Conservation (phyloP, 768 basidiomycete genomes). For the Leccinum disarticulatum region DNA sequence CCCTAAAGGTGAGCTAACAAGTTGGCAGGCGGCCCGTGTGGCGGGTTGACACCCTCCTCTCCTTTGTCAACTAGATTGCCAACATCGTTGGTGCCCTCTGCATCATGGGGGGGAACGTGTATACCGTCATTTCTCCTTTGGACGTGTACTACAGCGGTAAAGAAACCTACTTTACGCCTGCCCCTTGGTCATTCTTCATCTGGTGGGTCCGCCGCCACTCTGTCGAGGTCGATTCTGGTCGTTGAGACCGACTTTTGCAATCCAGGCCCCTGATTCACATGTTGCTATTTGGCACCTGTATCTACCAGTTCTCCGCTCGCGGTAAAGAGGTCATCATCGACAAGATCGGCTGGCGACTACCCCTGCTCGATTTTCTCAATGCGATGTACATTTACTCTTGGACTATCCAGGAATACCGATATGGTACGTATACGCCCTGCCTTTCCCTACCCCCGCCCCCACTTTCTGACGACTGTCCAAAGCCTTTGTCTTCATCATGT, state of each 20-base stretch:
- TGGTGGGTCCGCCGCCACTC: conserved; percentile 40
- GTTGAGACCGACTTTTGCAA: not conserved
- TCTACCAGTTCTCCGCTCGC: conserved; percentile 56
- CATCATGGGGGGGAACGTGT: conserved; percentile 61
- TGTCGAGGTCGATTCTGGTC: not conserved
- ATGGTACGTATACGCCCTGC: conserved; percentile 29
- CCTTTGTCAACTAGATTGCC: conserved; percentile 36
- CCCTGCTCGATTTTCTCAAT: conserved; percentile 62
- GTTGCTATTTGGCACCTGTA: conserved; percentile 61
- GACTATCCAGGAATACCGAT: conserved; percentile 50
- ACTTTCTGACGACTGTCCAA: conserved; percentile 19
- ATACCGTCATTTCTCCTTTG: conserved; percentile 55
- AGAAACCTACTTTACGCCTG: conserved; percentile 69
- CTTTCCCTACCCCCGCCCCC: not conserved
- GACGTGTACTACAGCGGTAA: conserved; percentile 48
- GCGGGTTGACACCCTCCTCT: conserved; percentile 6
- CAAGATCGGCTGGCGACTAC: conserved; percentile 65
- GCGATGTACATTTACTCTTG: conserved; percentile 63
- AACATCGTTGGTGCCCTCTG: conserved; percentile 57
- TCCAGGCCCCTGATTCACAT: conserved; percentile 61
- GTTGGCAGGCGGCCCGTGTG: not conserved
- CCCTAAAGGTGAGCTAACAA: conserved; percentile 51
- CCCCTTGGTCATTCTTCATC: conserved; percentile 59
- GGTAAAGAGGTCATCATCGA: conserved; percentile 62
- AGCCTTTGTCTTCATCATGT: conserved; percentile 42